Base-by-base conservation (phyloP, 2,329 filamentous ascomycete genomes). In the Alternaria infectoria region DNA sequence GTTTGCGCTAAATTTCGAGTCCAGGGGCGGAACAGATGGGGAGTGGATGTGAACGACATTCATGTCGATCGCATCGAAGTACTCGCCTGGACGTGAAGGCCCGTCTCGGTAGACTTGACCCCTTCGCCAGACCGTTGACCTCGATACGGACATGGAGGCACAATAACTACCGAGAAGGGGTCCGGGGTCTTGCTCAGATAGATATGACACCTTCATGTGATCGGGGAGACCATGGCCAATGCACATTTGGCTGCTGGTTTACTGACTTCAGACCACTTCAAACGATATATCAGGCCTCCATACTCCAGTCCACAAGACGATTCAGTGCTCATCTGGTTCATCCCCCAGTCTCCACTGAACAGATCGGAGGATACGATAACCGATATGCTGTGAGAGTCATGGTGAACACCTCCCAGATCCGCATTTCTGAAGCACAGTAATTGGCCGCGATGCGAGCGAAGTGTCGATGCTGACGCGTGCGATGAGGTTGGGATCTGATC, bases 381-480 rank as follows among this genome's bases (percentile, higher is more conserved):
- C 44, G 43, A 44, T 15, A 10, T 28, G 11, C 36, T 40, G 11
- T 47, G 15, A 43, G 19, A 56, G 17, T 13, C 30, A 26, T 26
- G 43, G 45, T 15, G 12, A 25, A n/a, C 17, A 32, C 43, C 13
- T 26, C 40, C 46, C 43, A 25, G 26, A 56, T 30, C 43, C n/a
- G 17, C 25, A 21, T 25, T 25, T 43, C 26, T 46, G 17, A 23
- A n/a, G 26, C 19, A 30, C 4, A 4, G 15, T 28, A 43, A 56
- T 56, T 47, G 54, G 54, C 26, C 40, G 19, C 17, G 13, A 46
- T 44, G 12, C 54, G 43, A 46, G 40, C 19, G 45, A 28, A 36
- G 30, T n/a, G 54, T 56, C 26, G 54, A 46, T n/a, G 46, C 32
- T 44, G 56, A 62, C 40, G 56, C 28, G 59, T 54, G 59, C 40